Percentiles rank a stretch among this genome's conserved stretches.
Evolutionary conservation across 495 filamentous ascomycete species (phyloP).

Genomic region (Opeltia flavorubescens): DNA sequence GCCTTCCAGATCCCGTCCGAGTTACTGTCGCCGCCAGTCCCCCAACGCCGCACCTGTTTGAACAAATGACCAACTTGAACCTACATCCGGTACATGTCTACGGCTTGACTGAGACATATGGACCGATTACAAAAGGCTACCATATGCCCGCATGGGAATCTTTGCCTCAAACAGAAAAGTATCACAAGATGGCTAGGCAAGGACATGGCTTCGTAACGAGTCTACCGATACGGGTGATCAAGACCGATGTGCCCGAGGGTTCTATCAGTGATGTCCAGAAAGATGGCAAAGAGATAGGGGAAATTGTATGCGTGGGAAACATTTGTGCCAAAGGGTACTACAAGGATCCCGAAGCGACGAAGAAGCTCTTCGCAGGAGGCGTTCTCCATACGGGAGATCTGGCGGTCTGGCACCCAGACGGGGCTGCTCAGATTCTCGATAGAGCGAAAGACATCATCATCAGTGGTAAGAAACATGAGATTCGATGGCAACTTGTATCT

Average conservation of each 20-base stretch:
- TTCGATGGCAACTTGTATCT: background rate
- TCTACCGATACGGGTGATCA: slow-evolving; percentile 70
- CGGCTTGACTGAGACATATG: slow-evolving; percentile 90
- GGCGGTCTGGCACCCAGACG: slow-evolving; percentile 83
- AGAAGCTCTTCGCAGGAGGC: slow-evolving; percentile 77
- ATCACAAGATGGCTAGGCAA: slow-evolving; percentile 76
- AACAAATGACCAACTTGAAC: slow-evolving; percentile 81
- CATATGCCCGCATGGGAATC: slow-evolving; percentile 67
- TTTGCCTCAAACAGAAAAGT: slow-evolving; percentile 58
- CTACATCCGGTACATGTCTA: slow-evolving; percentile 89
- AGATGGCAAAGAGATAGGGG: slow-evolving; percentile 82
- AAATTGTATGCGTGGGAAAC: slow-evolving; percentile 83
- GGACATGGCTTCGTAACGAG: slow-evolving; percentile 85
- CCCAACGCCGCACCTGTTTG: slow-evolving; percentile 76
- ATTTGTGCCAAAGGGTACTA: slow-evolving; percentile 88
- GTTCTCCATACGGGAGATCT: slow-evolving; percentile 81
- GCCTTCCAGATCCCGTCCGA: slow-evolving; percentile 53
- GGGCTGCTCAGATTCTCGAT: slow-evolving; percentile 82
- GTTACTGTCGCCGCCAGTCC: slow-evolving; percentile 91
- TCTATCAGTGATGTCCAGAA: slow-evolving; percentile 60
- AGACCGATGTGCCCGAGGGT: slow-evolving; percentile 53
- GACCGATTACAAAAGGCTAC: slow-evolving; percentile 91
- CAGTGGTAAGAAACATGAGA: slow-evolving; percentile 43
- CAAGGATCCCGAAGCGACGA: slow-evolving; percentile 76
- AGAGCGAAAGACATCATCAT: slow-evolving; percentile 97